Conservation (phyloP, 352 stramenopile species). For the Salisapilia sapeloensis region DNA sequence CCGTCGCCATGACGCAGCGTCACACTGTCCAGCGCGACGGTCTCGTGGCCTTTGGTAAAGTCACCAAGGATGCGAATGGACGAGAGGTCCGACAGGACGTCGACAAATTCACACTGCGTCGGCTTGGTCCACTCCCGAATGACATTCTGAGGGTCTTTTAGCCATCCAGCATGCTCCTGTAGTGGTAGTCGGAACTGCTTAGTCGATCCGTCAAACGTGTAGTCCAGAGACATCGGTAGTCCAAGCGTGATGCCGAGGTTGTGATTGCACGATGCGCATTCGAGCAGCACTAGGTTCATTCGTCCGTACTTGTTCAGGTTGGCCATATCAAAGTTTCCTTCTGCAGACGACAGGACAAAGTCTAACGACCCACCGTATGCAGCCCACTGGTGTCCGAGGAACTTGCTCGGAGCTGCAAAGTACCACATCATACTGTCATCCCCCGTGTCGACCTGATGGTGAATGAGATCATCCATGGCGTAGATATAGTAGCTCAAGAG, state of each 20-base stretch:
- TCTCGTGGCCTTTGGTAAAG: conserved; percentile 84
- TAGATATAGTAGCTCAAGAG: conserved; percentile 85
- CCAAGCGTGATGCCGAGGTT: conserved; percentile 72
- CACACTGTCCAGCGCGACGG: conserved; percentile 77
- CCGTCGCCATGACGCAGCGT: conserved; percentile 33
- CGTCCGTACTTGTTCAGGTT: conserved; percentile 62
- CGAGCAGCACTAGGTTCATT: conserved; percentile 63
- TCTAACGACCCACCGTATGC: conserved; percentile 80
- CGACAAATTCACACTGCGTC: conserved; percentile 77
- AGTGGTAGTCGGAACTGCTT: conserved; percentile 73
- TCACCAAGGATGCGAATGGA: conserved; percentile 80
- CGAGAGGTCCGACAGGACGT: conserved; percentile 71
- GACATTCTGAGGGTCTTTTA: conserved; percentile 85
- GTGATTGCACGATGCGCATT: conserved; percentile 70
- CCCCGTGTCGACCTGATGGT: conserved; percentile 31
- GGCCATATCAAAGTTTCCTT: conserved; percentile 63
- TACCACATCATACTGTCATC: conserved; percentile 77
- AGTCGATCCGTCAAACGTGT: conserved; percentile 64
- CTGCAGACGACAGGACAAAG: conserved; percentile 82
- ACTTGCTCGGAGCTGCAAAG: conserved; percentile 71
- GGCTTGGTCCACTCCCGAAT: conserved; percentile 50
- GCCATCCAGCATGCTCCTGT: conserved; percentile 69
- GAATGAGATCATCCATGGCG: conserved; percentile 46
- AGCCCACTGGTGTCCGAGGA: conserved; percentile 77
- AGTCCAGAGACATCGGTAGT: conserved; percentile 61